phyloP scores from a whole-genome alignment of 345 rosid genomes.

The Hevea brasiliensis region DNA sequence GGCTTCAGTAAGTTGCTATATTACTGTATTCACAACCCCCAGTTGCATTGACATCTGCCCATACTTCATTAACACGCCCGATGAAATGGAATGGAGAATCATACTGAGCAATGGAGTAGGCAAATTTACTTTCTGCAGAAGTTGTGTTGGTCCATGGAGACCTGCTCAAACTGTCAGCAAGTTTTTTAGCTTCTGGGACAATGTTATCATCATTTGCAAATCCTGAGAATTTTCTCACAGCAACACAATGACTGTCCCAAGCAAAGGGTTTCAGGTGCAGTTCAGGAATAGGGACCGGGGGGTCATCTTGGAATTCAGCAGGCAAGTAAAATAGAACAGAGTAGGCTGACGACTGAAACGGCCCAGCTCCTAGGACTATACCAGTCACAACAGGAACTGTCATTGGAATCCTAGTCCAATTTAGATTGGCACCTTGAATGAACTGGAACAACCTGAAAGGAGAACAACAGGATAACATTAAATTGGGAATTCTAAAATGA shows the following conservation, averaged over 20 bases:
- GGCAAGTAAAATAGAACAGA: conserved; percentile 55
- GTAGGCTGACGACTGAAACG: conserved; percentile 56
- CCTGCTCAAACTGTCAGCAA: conserved; percentile 55
- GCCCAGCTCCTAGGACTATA: conserved; percentile 65
- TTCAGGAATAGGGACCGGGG: conserved; percentile 59
- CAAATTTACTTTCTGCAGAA: conserved; percentile 31
- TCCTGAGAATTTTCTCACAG: conserved; percentile 64
- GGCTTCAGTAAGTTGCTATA: conserved; percentile 41
- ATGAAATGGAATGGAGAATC: conserved; percentile 56
- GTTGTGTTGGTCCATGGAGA: conserved; percentile 54
- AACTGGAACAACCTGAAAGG: conserved; percentile 57
- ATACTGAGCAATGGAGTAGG: conserved; percentile 68
- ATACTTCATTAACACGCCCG: conserved; percentile 61
- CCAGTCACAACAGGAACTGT: conserved; percentile 63
- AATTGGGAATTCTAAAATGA: background rate
- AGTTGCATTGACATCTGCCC: conserved; percentile 54
- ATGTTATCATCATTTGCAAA: conserved; percentile 51
- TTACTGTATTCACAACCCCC: conserved; percentile 26
- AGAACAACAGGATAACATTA: background rate
- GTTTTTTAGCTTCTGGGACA: conserved; percentile 47
- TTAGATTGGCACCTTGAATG: conserved; percentile 69
- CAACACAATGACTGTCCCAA: conserved; percentile 51
- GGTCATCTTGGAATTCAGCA: conserved; percentile 48
- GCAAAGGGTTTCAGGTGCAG: conserved; percentile 42
- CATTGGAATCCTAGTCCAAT: conserved; percentile 60